These are phyloP conservation scores for Magnolia sinica DNA, from an alignment of 164 flowering plant genomes.

Conservation along the genomic window DNA sequence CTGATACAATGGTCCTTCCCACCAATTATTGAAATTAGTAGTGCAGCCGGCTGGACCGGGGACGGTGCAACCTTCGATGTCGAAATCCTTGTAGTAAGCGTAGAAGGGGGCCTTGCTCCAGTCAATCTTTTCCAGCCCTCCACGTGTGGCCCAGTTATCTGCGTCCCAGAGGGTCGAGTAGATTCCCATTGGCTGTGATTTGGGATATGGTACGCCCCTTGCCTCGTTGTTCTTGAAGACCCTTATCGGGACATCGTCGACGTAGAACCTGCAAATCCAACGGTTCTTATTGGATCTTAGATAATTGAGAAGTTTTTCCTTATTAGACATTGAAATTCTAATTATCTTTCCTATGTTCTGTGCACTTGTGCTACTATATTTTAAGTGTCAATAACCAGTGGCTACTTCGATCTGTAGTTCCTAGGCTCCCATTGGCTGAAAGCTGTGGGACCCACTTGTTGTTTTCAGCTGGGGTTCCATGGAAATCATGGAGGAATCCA, in stretches of 20 bases:
- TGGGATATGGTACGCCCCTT: conserved; percentile 21
- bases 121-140: conserved; percentile 24
- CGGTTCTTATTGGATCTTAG: too few species aligned
- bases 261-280: conserved; percentile 16
- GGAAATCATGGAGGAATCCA: not conserved
- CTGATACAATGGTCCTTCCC: conserved; percentile 13
- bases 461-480: not conserved
- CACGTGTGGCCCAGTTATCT: conserved; percentile 23
- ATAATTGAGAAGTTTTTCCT: too few species aligned
- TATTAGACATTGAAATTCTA: too few species aligned
- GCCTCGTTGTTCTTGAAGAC: conserved; percentile 24
- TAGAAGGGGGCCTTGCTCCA: conserved; percentile 26
- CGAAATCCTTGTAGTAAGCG: conserved; percentile 19
- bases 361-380: too few species aligned
- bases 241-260: conserved; percentile 22
- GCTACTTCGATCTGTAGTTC: too few species aligned
- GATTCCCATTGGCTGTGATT: conserved; percentile 19
- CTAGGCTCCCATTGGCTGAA: too few species aligned
- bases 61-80: conserved; percentile 18
- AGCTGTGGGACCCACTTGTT: not conserved
- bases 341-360: too few species aligned
- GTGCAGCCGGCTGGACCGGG: conserved; percentile 10
- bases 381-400: too few species aligned
- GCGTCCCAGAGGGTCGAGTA: conserved; percentile 22
- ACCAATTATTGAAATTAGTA: conserved; percentile 15